Base-by-base conservation (phyloP, 148 eudicot genomes). In the Rhododendron vialii region DNA sequence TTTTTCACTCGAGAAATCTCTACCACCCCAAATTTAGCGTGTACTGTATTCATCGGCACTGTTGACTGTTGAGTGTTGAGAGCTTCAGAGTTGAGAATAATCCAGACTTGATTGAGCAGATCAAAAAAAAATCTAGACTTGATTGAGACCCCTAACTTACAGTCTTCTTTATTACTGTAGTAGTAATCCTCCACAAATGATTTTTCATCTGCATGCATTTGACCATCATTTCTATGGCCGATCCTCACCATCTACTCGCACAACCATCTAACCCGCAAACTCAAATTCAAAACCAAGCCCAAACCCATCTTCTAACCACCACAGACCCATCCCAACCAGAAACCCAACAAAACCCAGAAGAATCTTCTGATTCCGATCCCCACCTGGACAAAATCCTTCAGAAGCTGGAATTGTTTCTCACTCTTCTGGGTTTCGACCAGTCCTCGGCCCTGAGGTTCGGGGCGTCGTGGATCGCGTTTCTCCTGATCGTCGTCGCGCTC, bases 391-490 rank as follows among this genome's bases (percentile, higher is more conserved):
- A 82, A 53, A 78, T 78, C 86, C 90, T 91, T 76, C 83, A 78
- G 67, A 78, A 73, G 71, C 83, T 92, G 6, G 89, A 92, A 50
- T 82, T 55, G 6, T 90, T 78, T 28, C 87, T 92, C 11, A 13
- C 82, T 74, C 22, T 92, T 1, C 30, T 92, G 85, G 93, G 92
- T 13, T 92, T 86, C 63, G 83, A 85, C 33, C 92, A 90, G 51
- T 59, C 86, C 13, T 84, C 90, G 11, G 67, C 77, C 5, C 36
- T 61, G 57, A 87, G 87, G 13, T 41, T 89, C 67, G 55, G 41
- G 30, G 48, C 93, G 51, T 94, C 95, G 41, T 90, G 95, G 87
- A 77, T 86, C 30, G 78, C 85, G 4, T 95, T 93, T 87, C 85
- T 92, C 59, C 11, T 84, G 33, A 50, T 95, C 45, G 95, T 93